Evolutionary conservation across 495 filamentous ascomycete species (phyloP), one percentile per base, ranked within the genome.

Genomic region (Zalerion maritima): DNA sequence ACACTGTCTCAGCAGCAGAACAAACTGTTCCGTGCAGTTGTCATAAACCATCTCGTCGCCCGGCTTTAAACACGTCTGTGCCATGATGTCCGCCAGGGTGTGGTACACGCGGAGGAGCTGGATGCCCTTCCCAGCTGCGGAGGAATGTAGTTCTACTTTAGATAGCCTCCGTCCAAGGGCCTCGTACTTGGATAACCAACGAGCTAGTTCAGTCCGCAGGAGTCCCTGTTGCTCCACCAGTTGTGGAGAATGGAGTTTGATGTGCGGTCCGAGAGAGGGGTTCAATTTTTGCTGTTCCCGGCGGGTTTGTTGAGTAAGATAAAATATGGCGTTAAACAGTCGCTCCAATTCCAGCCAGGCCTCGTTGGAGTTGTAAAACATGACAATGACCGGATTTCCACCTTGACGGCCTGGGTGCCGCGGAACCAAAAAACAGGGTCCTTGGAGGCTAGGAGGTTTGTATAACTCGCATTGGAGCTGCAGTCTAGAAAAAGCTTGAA

Each of bases 1-100:
- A 4, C 58, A 24, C 3, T 43, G 32, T 1, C 35, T 26, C 21
- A 69, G 37, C 0, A 69, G 42, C 3, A 30, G 21, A 3, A 41
- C 24, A 27, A 72, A 72, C 4, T 46, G 24, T 2, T 33, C 15
- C 0, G 55, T 61, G 23, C 60, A 45, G 0, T 32, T 16, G 36
- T 70, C 67, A 25, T 55, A 69, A 3, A 46, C 39, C 13, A 36
- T 43, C 43, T 69, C 60, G 13, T 52, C 37, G 9, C 31, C 24
- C 2, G 31, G 27, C 1, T 30, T 42, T 2, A 67, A 40, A 26
- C 54, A 56, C 0, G 57, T 59, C 12, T 46, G 45, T 4, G 37
- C 31, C 52, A 67, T 67, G 32, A 72, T 59, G 10, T 30, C 45
- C 0, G 57, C 53, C 57, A 71, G 62, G 27, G 40, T 47, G 37